phyloP scores from a whole-genome alignment of 192 early-diverging fungal genomes.

The Coemansia asiatica region DNA sequence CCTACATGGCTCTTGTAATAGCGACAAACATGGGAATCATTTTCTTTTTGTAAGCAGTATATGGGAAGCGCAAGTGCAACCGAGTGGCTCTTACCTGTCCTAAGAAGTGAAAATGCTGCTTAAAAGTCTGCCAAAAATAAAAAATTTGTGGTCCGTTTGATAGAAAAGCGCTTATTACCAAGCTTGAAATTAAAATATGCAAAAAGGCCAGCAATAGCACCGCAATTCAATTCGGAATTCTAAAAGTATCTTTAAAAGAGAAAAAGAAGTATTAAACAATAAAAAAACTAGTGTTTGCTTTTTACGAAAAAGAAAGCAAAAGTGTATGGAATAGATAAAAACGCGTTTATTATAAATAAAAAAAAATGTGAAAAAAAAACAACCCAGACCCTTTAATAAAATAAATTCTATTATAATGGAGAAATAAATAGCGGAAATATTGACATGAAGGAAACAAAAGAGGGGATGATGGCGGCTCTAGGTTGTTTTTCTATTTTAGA shows the following conservation, averaged over 20 bases:
- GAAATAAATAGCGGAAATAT: too few relatives aligned
- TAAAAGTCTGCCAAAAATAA: too few relatives aligned
- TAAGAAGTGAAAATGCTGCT: not conserved
- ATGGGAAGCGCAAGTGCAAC: not conserved
- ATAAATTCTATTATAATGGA: not conserved
- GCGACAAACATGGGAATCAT: not conserved
- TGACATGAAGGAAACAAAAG: too few relatives aligned
- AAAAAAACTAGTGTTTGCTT: not conserved
- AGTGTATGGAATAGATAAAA: not conserved
- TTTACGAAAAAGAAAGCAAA: not conserved
- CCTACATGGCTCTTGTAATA: not conserved
- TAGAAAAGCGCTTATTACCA: too few relatives aligned
- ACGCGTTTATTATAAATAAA: conserved; percentile 1
- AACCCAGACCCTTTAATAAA: not conserved
- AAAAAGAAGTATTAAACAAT: not conserved
- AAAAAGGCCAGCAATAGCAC: too few relatives aligned
- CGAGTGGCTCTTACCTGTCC: not conserved
- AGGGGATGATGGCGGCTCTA: too few relatives aligned
- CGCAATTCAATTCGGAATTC: not conserved
- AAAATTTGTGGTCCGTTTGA: too few relatives aligned
- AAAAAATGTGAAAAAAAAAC: not conserved
- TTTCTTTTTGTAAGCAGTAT: not conserved
- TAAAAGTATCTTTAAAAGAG: not conserved
- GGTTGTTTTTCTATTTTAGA: not conserved
- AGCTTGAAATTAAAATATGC: too few relatives aligned